These are phyloP conservation scores for Potentilla sterilis DNA, from an alignment of 306 rosid species.

Conservation along the genomic window DNA sequence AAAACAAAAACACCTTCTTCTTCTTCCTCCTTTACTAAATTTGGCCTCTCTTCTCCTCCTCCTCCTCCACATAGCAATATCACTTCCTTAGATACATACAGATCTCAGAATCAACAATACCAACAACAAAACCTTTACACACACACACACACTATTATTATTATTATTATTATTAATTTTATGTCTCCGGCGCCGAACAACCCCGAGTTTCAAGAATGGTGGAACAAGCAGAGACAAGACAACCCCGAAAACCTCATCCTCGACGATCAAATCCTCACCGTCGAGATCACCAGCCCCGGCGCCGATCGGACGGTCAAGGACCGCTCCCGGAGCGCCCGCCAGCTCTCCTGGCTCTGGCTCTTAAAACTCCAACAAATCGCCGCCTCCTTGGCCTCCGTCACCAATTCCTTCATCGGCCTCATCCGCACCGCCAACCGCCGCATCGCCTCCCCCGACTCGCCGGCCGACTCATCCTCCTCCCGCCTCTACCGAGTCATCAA, in stretches of 20 bases:
- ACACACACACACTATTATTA: no score
- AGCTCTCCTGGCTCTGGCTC: constrained; percentile 71
- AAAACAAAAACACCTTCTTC: no score
- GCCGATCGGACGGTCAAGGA: constrained; percentile 58
- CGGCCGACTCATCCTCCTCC: constrained; percentile 61
- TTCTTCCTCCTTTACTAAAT: neutral
- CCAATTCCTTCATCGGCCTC: constrained; percentile 40
- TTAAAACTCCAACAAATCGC: constrained; percentile 72
- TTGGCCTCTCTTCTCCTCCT: neutral
- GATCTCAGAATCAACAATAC: neutral
- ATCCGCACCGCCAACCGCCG: constrained; percentile 72
- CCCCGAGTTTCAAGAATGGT: constrained; percentile 97
- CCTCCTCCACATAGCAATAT: constrained; percentile 4
- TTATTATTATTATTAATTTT: neutral
- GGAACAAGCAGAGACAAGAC: constrained; percentile 81
- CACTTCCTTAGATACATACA: neutral
- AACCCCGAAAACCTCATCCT: constrained; percentile 26
- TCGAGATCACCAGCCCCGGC: constrained; percentile 40
- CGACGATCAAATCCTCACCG: constrained; percentile 35
- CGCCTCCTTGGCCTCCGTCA: constrained; percentile 40
- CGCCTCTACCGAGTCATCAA: constrained; percentile 70
- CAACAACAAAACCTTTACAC: no score
- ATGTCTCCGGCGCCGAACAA: constrained; percentile 76
- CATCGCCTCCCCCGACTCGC: constrained; percentile 45
- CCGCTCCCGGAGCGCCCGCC: constrained; percentile 73